These are phyloP conservation scores for Calonectria henricotiae DNA, from an alignment of 2,329 filamentous ascomycete species.

Conservation along the genomic window DNA sequence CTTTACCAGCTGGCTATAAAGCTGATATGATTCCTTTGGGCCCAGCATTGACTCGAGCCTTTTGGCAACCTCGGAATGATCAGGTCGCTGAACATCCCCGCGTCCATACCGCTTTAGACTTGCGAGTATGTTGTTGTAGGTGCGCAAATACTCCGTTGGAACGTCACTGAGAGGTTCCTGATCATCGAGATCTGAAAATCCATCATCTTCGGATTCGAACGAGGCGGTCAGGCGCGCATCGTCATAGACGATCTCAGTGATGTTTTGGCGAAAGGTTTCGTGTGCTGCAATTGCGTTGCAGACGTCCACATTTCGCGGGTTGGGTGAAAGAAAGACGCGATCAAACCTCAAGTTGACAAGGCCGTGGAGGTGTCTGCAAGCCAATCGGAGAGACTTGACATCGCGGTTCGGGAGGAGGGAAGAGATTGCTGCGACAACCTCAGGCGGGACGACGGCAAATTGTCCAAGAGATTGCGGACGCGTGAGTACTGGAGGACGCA, in stretches of 20 bases:
- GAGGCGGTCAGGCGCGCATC: conserved; percentile 44
- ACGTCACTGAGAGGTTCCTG: neutral
- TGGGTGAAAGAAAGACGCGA: conserved; percentile 62
- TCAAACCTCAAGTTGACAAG: neutral
- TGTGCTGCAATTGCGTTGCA: conserved; percentile 59
- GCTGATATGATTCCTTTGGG: neutral
- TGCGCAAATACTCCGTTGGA: neutral
- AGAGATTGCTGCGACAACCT: conserved; percentile 2
- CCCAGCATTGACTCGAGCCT: neutral
- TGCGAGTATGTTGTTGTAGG: neutral
- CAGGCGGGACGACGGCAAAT: neutral
- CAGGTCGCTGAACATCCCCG: neutral
- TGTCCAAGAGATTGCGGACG: neutral
- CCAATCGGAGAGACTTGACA: neutral
- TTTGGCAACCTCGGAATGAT: neutral
- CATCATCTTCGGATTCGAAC: neutral
- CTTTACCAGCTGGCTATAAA: neutral
- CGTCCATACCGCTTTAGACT: neutral
- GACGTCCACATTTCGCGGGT: conserved; percentile 59
- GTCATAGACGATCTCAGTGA: conserved; percentile 62
- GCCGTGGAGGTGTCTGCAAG: neutral
- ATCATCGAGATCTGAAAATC: neutral
- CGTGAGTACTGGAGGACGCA: neutral
- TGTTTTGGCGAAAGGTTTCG: conserved; percentile 52
- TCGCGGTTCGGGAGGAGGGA: neutral